Evolutionary conservation across 371 early-diverging fungal species (phyloP), one percentile per base, ranked within the genome.

Genomic region (Syncephalastrum racemosum): DNA sequence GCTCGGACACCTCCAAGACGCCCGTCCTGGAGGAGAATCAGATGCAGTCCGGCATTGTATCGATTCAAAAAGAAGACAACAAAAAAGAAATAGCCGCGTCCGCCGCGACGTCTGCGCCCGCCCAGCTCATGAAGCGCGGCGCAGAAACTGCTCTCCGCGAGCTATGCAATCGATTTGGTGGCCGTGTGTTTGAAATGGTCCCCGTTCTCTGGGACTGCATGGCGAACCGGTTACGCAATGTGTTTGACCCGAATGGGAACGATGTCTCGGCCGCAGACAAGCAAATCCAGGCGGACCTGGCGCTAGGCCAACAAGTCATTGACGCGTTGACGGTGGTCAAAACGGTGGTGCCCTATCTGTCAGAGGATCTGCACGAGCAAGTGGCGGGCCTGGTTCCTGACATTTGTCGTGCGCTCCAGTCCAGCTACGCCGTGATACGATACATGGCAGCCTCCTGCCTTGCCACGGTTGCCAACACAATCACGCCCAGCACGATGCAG

Each of bases 161-260:
- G 19, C 71, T 95, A 7, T 92, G 92, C 50, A 71, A 65, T 24
- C 75, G 75, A 5, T 95, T 94, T 75, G 94, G 91, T 0, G 61
- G 75, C 7, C 62, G 66, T 2, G 72, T 95, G 22, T 90, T 96
- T 65, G 73, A 72, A 4, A 65, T 59, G 4, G 80, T 92, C 0
- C 95, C 98, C 13, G 87, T 85, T 49, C 59, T 96, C 19, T 94
- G 94, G 92, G 85, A 84, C 31, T 83, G 87, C 27, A 74, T 91
- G 45, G 58, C 82, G 16, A 60, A 63, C 6, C 82, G 81, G 2
- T 68, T 93, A 4, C 60, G 62, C 2, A 43, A 67, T 14, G 65
- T 71, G 6, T 80, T 72, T 59, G 52, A 53, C 18, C 58, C 48
- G 3, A 41, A 46, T 8, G 23, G n/a, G 7, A 31, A 16, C 2